Evolutionary conservation across 805 yeast species (phyloP), one percentile per base, ranked within the genome.

Genomic region (Sporopachydermia lactativora): DNA sequence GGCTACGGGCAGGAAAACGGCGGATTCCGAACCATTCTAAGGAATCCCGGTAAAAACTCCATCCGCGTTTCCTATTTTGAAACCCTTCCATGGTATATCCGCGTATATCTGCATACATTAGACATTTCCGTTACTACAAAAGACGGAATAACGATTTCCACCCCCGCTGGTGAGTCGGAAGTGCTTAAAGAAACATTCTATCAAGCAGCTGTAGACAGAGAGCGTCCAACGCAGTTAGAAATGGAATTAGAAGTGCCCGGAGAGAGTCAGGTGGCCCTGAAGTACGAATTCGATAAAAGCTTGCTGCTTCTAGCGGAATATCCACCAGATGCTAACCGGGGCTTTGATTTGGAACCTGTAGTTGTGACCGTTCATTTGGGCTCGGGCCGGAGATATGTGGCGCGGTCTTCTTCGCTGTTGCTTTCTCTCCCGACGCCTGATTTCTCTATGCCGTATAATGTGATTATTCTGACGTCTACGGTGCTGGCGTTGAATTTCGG

Each of bases 241-340:
- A 65, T 84, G 31, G 60, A 60, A 5, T 52, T 89, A 15, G 53
- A 50, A 0, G 53, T 89, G 2, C 96, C 96, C 0, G 70, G 88
- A 2, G 53, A 64, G 2, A 66, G 77, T 11, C 66, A 76, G 4
- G 56, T 81, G 37, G 68, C 79, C 1, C 49, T 85, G 40, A 74
- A 80, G 2, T 82, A 82, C 54, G 73, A 78, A 42, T 88, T 89
- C 54, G 97, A 92, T 55, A 92, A 88, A 57, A 77, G 95, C 0
- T 66, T 92, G 54, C 66, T 92, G 19, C 70, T 79, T 43, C 77
- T 82, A 45, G 81, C 86, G 3, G 97, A 92, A 56, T 92, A 92
- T 53, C 98, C 98, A n/a, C 98, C 98, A 1, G 98, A 92, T 64
- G 97, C 98, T 2, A 92, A 92, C 56, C 96, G 92, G 51, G 98